Base-by-base conservation (phyloP, 1,139 yeast genomes). In the Entelexis sorbosivorans region DNA sequence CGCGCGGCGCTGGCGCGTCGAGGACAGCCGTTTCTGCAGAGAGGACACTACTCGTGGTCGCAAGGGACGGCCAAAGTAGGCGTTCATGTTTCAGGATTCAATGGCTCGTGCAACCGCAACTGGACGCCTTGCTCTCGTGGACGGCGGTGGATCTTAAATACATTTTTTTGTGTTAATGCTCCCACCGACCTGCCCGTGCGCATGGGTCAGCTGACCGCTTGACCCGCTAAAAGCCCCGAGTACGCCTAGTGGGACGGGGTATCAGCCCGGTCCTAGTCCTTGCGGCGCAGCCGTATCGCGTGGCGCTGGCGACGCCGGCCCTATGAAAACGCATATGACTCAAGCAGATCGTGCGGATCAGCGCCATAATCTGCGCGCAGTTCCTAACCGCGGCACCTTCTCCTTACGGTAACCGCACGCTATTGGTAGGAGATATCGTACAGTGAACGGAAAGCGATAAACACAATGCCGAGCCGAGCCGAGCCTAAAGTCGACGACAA, bases 1-100 rank as follows among this genome's bases (percentile, higher is more conserved):
- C 44, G 53, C 47, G 36, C 35, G 46, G n/a, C 57, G 57, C 47
- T 50, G 54, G 32, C 54, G 48, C 14, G 57, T 54, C 6, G 57
- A 54, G 9, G 49, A 49, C 16, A 16, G 44, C 17, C 56, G 45
- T 29, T 29, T 35, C 16, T 17, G 40, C 42, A 36, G 7, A 9
- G 34, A 34, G 3, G 24, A n/a, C 16, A 28, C 35, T 6, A 40
- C 24, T 19, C 34, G 34, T 20, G 33, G 34, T 22, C 44, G 22
- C 19, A 40, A 28, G 13, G 44, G 44, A n/a, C 44, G 33, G 34
- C 44, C 17, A 9, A 40, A 6, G 13, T 22, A 13, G 9, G 16
- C 9, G 34, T 13, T 40, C 44, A 40, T 40, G 17, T 28, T 17
- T n/a, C 13, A 36, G 10, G 7, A 17, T 6, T 19, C 34, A 28